Evolutionary conservation across 1,284 basidiomycete genomes (phyloP), one percentile per base, ranked within the genome.

Genomic region (Rhodotorula sp.): DNA sequence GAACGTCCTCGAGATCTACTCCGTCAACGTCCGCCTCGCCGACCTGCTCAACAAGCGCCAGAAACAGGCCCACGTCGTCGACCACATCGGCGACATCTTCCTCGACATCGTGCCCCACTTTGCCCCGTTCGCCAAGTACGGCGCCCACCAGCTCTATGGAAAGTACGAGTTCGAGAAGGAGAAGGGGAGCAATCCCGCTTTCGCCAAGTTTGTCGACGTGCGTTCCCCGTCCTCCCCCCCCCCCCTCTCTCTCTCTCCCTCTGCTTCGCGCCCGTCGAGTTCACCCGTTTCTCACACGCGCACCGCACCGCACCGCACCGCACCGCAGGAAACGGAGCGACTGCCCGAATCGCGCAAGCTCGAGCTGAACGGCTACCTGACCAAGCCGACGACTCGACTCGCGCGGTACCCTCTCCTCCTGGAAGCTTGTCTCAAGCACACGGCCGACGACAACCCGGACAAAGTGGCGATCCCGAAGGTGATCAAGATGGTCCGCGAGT

Each of bases 81-180:
- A 94, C 77, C 84, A 87, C 58, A 90, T 99, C 68, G 92, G 92
- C 0, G 96, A 99, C 81, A 88, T 99, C 70, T 86, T 97, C 58
- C 81, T 94, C 65, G 95, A 98, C 61, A 83, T 87, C 48, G 91
- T 95, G 2, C 92, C 92, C 1, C 86, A 90, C 78, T 98, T 99
- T 78, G 85, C 84, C 26, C 93, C 94, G 3, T 99, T 98, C 77
- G 94, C 99, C 62, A 87, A 87, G 57, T 99, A 99, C 77, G 96
- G 96, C 55, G 89, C 94, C 13, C 94, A 99, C 80, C 96, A 99
- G 80, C 83, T 98, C 67, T 98, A 96, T 80, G 96, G 95, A 28
- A 99, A 99, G 81, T 97, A 94, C 80, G 93, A 97, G 82, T 98
- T 99, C 80, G 96, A 99, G 83, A 95, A 94, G 84, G 96, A 99